Evolutionary conservation across 495 filamentous ascomycete species (phyloP), one percentile per base, ranked within the genome.

Genomic region (Acidomyces sp.): DNA sequence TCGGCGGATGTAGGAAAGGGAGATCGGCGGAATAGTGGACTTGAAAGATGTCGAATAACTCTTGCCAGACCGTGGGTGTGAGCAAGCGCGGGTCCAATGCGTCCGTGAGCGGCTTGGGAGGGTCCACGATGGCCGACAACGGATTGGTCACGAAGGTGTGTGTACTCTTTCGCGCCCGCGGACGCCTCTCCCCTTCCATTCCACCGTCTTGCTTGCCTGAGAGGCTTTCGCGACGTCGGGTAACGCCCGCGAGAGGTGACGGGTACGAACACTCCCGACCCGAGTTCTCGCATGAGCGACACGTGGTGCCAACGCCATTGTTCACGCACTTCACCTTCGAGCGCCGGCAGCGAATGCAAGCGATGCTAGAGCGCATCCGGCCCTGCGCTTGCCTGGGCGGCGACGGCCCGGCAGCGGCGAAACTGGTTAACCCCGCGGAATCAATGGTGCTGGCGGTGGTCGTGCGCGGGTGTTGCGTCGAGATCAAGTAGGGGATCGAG

Each of bases 281-380:
- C 30, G 76, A 77, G 39, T 72, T 71, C 52, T 83, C 71, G 56
- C 85, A 93, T 4, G 78, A 78, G 43, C 80, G 75, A 62, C 85
- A 93, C 17, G 72, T 78, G 15, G 74, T 77, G 46, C 74, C 70
- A 39, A 77, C 75, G 37, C 82, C 82, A 52, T 66, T 68, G 61
- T 93, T 93, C 63, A 85, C 77, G 58, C 69, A 82, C 64, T 86
- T 88, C 58, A 86, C 80, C 57, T 88, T 88, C 58, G 77, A 82
- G 55, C 79, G 77, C 40, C 82, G 73, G 63, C 82, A 88, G 36
- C 75, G 69, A 43, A 71, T 69, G 59, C 82, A 88, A 46, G 82
- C 82, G 48, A 88, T 85, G 48, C 77, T 82, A 34, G 80, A 85
- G 39, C 82, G 70, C 74, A 85, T 79, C 17, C 59, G 57, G 41